Conservation (phyloP, 257 asterid genomes). For the Jaltomata sinuosa region DNA sequence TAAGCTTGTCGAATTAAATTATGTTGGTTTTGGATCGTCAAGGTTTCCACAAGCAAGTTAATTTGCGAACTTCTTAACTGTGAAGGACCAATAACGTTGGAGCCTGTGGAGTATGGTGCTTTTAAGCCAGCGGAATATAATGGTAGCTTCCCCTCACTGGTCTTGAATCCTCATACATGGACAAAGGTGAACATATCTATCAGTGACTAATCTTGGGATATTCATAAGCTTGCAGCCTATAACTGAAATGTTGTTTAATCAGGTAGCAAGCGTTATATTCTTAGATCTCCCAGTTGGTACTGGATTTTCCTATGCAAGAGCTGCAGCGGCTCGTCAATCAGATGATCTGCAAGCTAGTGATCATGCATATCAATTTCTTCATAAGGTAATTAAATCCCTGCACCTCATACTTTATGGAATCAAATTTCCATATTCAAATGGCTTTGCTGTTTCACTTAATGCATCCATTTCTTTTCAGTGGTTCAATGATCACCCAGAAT, state of each 20-base stretch:
- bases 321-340: not conserved
- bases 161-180: not conserved
- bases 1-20: not conserved
- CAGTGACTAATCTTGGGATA: not conserved
- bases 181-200: not conserved
- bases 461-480: not conserved
- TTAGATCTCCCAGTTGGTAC: not conserved
- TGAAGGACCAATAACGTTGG: not conserved
- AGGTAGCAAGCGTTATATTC: slow-evolving; percentile 4
- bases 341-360: not conserved
- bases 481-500: slow-evolving; percentile 6
- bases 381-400: not conserved
- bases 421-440: not conserved
- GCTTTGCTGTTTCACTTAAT: not conserved
- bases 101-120: not conserved
- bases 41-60: not conserved
- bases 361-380: slow-evolving; percentile 1
- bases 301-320: slow-evolving; percentile 7
- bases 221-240: not conserved
- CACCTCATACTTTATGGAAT: not conserved
- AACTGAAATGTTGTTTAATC: not conserved
- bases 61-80: not conserved
- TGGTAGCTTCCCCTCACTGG: slow-evolving; percentile 1
- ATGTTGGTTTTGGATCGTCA: not conserved
- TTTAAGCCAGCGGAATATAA: not conserved